phyloP scores from a whole-genome alignment of 139 green algal species.

The Limnomonas spitsbergensis region DNA sequence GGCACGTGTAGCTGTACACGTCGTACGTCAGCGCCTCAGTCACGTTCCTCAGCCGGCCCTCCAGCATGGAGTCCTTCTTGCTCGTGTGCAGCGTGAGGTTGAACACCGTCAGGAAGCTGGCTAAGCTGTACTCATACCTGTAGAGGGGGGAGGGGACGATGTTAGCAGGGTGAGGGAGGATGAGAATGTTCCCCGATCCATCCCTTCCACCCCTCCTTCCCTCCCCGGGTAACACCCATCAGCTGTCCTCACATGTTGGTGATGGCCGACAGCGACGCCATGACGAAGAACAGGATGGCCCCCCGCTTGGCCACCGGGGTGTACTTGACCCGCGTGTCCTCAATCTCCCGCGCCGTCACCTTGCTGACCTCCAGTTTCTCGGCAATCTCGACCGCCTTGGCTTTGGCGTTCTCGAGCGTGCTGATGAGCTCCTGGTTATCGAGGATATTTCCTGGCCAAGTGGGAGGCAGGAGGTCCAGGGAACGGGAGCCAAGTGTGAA shows the following conservation, averaged over 20 bases:
- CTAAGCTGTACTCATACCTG: constrained; percentile 71
- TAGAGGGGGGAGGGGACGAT: neutral
- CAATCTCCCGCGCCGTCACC: constrained; percentile 66
- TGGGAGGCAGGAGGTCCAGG: neutral
- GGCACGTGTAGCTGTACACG: constrained; percentile 80
- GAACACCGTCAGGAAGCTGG: constrained; percentile 73
- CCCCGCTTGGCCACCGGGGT: constrained; percentile 69
- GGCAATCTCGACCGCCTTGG: constrained; percentile 75
- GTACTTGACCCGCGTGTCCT: constrained; percentile 64
- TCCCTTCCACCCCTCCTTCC: too few species aligned
- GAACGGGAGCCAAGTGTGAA: neutral
- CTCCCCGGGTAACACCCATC: too few species aligned
- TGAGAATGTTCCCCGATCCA: too few species aligned
- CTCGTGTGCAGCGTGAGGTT: constrained; percentile 53
- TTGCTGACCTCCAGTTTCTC: constrained; percentile 68
- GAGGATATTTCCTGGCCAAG: constrained; percentile 76
- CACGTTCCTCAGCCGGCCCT: constrained; percentile 68
- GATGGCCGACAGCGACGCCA: constrained; percentile 64
- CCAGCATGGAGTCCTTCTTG: constrained; percentile 59
- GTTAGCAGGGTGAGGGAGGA: neutral
- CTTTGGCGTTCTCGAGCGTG: constrained; percentile 78
- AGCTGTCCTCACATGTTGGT: constrained; percentile 72
- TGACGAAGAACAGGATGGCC: constrained; percentile 82
- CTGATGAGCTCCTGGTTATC: constrained; percentile 81
- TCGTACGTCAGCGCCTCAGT: constrained; percentile 75